Conservation (phyloP, 306 rosid species). For the Acacia acuminata region DNA sequence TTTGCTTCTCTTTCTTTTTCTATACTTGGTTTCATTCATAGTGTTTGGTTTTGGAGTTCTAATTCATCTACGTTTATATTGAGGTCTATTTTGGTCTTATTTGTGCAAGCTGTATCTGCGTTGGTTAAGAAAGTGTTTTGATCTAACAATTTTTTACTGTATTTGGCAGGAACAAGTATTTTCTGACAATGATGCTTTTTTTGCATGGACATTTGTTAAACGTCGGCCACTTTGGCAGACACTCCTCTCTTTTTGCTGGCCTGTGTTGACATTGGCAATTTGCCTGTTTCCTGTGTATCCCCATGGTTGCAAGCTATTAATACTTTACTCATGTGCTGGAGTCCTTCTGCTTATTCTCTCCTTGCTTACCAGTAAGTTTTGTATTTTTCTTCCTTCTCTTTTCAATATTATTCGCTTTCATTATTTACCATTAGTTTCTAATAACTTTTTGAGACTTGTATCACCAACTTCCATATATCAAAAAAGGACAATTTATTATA, state of each 20-base stretch:
- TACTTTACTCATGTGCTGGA: conserved; percentile 95
- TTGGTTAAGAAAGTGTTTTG: conserved; percentile 2
- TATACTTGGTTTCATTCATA: background rate
- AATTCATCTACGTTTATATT: conserved; percentile 8
- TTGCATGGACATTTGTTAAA: conserved; percentile 95
- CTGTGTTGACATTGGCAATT: conserved; percentile 92
- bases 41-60: conserved; percentile 14
- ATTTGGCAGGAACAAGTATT: conserved; percentile 84
- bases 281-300: conserved; percentile 99
- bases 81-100: background rate
- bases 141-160: conserved; percentile 37
- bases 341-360: conserved; percentile 82
- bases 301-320: conserved; percentile 87
- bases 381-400: conserved; percentile 1
- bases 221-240: conserved; percentile 98
- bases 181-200: conserved; percentile 93
- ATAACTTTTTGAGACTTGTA: background rate
- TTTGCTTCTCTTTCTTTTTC: background rate
- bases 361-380: conserved; percentile 75
- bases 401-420: background rate
- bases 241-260: conserved; percentile 96
- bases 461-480: conserved; percentile 7
- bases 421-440: conserved; percentile 20
- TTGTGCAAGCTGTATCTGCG: background rate
- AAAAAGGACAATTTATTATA: conserved; percentile 14